Conservation (phyloP, 352 stramenopile species). For the Thalassiosira allenii region DNA sequence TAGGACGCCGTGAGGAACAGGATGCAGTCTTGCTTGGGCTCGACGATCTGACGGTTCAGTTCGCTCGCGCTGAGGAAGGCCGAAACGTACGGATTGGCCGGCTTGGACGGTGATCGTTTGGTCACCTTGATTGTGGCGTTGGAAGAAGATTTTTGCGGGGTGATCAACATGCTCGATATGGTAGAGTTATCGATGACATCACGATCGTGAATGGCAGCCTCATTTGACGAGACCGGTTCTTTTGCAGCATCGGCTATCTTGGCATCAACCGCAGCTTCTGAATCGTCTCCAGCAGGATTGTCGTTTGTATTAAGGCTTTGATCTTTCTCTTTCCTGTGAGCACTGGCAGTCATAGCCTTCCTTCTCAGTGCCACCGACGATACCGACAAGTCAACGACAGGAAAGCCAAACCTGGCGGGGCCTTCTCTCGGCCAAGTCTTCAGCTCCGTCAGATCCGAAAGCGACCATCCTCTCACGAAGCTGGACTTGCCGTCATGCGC, state of each 20-base stretch:
- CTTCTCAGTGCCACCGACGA: conserved; percentile 13
- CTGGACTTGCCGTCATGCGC: conserved; percentile 14
- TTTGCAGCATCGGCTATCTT: not conserved
- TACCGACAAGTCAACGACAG: conserved; percentile 29
- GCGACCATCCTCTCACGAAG: conserved; percentile 56
- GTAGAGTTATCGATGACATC: not conserved
- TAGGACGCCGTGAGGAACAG: conserved; percentile 70
- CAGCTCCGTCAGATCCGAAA: conserved; percentile 67
- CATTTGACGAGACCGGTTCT: not conserved
- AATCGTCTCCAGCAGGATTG: conserved; percentile 1
- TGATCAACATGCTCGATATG: conserved; percentile 4
- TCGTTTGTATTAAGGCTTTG: not conserved
- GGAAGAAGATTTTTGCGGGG: not conserved
- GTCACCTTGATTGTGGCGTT: conserved; percentile 13
- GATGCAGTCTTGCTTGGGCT: conserved; percentile 48
- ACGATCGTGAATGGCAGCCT: not conserved
- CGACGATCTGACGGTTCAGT: conserved; percentile 56
- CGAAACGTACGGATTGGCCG: conserved; percentile 56
- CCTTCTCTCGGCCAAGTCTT: conserved; percentile 69
- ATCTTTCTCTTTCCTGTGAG: not conserved
- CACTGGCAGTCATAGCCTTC: not conserved
- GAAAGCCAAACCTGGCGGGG: conserved; percentile 67
- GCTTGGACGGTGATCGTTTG: not conserved
- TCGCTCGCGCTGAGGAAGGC: conserved; percentile 55
- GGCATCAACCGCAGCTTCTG: not conserved